A percentile compares a stretch with the other conserved stretches of the same genome.
Conservation (phyloP, 257 asterid genomes). For the Solanum pimpinellifolium region DNA sequence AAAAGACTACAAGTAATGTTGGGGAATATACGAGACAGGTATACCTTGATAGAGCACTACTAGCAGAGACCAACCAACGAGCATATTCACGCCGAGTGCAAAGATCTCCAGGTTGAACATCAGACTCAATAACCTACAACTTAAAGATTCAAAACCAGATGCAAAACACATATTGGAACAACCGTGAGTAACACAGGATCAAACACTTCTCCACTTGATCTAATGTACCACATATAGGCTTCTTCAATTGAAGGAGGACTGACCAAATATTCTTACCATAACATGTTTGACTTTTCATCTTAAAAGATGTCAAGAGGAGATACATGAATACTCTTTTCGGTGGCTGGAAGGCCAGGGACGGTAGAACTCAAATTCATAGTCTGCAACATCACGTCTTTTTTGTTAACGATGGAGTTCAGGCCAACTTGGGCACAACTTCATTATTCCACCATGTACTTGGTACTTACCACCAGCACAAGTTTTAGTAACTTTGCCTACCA, state of each 20-base stretch:
- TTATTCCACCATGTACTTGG: not conserved
- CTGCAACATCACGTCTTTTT: not conserved
- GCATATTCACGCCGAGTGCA: constrained; percentile 98
- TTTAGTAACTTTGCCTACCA: not conserved
- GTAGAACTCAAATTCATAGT: not conserved
- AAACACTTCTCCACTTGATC: not conserved
- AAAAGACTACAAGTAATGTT: not conserved
- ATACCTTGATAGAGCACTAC: constrained; percentile 88
- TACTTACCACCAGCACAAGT: not conserved
- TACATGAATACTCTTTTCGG: not conserved
- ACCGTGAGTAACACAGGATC: not conserved
- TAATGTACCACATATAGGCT: not conserved
- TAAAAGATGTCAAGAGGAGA: not conserved
- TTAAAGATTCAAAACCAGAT: not conserved
- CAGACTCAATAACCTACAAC: constrained; percentile 76
- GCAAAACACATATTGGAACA: not conserved
- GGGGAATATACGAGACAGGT: not conserved
- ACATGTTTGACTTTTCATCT: not conserved
- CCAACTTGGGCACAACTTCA: not conserved
- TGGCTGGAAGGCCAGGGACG: not conserved
- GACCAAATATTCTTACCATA: not conserved
- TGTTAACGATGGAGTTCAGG: not conserved
- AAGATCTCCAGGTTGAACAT: constrained; percentile 88
- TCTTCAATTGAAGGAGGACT: not conserved
- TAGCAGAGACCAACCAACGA: constrained; percentile 91